These are phyloP conservation scores for Geosmithia putterillii DNA, from an alignment of 2,329 filamentous ascomycete species.

Conservation along the genomic window DNA sequence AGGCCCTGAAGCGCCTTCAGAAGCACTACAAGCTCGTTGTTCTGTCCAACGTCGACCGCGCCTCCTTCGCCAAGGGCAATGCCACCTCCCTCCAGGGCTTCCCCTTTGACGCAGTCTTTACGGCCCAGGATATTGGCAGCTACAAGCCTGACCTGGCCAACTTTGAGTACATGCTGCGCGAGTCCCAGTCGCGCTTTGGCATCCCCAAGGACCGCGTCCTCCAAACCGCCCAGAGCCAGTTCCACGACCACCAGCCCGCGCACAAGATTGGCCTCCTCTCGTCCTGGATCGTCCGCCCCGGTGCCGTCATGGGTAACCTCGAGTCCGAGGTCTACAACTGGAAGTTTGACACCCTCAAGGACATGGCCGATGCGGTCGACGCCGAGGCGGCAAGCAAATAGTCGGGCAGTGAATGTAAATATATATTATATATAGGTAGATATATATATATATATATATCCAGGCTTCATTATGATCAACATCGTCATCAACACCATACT, in stretches of 20 bases:
- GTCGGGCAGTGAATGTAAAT: too few relatives aligned
- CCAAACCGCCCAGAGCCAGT: slow-evolving; percentile 58
- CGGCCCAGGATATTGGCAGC: slow-evolving; percentile 56
- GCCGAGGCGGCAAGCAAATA: slow-evolving; percentile 3
- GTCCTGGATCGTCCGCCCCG: slow-evolving; percentile 48
- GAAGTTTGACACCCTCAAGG: slow-evolving; percentile 43
- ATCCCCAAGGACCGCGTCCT: slow-evolving; percentile 42
- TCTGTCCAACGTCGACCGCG: slow-evolving; percentile 43
- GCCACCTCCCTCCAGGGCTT: slow-evolving; percentile 33
- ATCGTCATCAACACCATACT: too few relatives aligned
- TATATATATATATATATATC: neutral
- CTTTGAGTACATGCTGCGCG: slow-evolving; percentile 50
- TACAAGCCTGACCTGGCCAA: slow-evolving; percentile 59
- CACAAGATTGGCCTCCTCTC: slow-evolving; percentile 41
- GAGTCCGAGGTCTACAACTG: slow-evolving; percentile 31
- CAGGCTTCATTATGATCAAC: too few relatives aligned
- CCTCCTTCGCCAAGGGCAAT: slow-evolving; percentile 32
- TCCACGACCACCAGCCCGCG: slow-evolving; percentile 57
- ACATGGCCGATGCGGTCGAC: slow-evolving; percentile 47
- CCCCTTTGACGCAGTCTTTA: slow-evolving; percentile 49
- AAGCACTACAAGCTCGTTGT: slow-evolving; percentile 44
- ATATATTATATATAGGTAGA: too few relatives aligned
- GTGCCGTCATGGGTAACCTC: slow-evolving; percentile 23
- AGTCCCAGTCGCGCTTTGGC: slow-evolving; percentile 41
- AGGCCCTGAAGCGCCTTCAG: slow-evolving; percentile 35